Evolutionary conservation across 768 basidiomycete genomes (phyloP).

Genomic region (Macrocybe gigantea): DNA sequence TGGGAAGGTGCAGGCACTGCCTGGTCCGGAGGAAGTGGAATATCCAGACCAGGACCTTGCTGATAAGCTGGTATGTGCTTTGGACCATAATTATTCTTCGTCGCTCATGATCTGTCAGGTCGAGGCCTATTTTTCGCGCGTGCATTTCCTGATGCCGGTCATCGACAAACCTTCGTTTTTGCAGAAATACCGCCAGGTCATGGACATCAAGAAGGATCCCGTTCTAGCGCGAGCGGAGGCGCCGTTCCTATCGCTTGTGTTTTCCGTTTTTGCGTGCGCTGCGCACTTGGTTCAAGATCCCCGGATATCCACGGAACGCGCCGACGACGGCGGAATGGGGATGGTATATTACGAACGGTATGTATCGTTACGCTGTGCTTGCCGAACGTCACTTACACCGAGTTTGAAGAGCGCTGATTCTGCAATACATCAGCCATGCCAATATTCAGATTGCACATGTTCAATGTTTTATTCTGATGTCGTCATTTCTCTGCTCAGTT

Average conservation of each 20-base stretch:
- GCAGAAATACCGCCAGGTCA: slow-evolving; percentile 61
- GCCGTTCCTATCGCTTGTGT: slow-evolving; percentile 76
- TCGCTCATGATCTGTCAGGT: slow-evolving; percentile 41
- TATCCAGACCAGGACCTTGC: slow-evolving; percentile 81
- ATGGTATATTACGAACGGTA: slow-evolving; percentile 89
- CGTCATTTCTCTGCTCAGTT: slow-evolving; percentile 86
- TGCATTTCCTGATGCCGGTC: slow-evolving; percentile 86
- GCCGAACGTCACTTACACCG: slow-evolving; percentile 12
- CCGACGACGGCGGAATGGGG: slow-evolving; percentile 80
- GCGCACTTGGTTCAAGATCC: slow-evolving; percentile 74
- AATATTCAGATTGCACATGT: slow-evolving; percentile 83
- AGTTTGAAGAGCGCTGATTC: slow-evolving; percentile 64
- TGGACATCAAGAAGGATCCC: slow-evolving; percentile 60
- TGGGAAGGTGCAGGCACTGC: slow-evolving; percentile 78
- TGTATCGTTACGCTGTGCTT: slow-evolving; percentile 15
- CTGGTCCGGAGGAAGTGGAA: slow-evolving; percentile 81
- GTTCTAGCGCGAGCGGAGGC: slow-evolving; percentile 53
- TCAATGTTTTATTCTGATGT: slow-evolving; percentile 84
- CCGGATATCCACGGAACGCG: slow-evolving; percentile 51
- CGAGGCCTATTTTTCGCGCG: slow-evolving; percentile 79
- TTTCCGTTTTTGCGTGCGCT: slow-evolving; percentile 88
- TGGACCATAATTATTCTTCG: slow-evolving; percentile 7
- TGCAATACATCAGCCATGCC: slow-evolving; percentile 89
- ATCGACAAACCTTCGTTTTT: slow-evolving; percentile 84
- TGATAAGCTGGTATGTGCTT: slow-evolving; percentile 68